Conservation (phyloP, 2,329 filamentous ascomycete species). For the Fusarium caatingaense region DNA sequence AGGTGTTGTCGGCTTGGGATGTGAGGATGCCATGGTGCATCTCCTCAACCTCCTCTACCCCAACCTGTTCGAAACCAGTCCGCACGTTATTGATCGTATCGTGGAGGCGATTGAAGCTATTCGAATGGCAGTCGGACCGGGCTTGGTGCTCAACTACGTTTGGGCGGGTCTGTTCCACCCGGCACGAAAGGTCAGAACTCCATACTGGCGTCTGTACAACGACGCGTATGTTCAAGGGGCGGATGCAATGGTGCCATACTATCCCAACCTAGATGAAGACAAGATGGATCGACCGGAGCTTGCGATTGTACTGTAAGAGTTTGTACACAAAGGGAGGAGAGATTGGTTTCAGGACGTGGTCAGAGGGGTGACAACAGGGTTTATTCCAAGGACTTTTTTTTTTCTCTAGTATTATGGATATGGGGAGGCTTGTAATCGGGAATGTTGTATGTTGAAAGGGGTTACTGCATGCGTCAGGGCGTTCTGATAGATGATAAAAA, state of each 20-base stretch:
- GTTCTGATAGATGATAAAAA: constrained; percentile 47
- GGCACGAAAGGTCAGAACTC: constrained; percentile 90
- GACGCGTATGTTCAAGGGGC: constrained; percentile 94
- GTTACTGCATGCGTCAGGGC: constrained; percentile 44
- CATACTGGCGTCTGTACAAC: constrained; percentile 98
- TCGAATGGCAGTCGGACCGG: constrained; percentile 90
- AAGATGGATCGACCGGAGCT: constrained; percentile 82
- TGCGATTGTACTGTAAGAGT: constrained; percentile 78
- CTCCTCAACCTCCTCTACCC: constrained; percentile 95
- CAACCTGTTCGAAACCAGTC: constrained; percentile 97
- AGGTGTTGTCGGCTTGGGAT: constrained; percentile 96
- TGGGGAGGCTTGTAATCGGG: constrained; percentile 43
- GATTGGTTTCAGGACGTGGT: constrained; percentile 21
- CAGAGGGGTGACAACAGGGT: constrained; percentile 16
- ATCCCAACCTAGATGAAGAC: constrained; percentile 86
- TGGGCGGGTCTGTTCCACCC: constrained; percentile 98
- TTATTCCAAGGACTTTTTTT: constrained; percentile 23
- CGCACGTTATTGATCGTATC: constrained; percentile 97
- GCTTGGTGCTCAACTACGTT: constrained; percentile 95
- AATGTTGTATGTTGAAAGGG: constrained; percentile 40
- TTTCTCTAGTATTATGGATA: constrained; percentile 22
- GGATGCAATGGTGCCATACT: constrained; percentile 96
- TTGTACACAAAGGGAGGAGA: constrained; percentile 12
- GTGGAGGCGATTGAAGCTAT: constrained; percentile 98
- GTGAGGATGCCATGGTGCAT: constrained; percentile 98